Base-by-base conservation (phyloP, 129 eudicot genomes). In the Daucus carota region DNA sequence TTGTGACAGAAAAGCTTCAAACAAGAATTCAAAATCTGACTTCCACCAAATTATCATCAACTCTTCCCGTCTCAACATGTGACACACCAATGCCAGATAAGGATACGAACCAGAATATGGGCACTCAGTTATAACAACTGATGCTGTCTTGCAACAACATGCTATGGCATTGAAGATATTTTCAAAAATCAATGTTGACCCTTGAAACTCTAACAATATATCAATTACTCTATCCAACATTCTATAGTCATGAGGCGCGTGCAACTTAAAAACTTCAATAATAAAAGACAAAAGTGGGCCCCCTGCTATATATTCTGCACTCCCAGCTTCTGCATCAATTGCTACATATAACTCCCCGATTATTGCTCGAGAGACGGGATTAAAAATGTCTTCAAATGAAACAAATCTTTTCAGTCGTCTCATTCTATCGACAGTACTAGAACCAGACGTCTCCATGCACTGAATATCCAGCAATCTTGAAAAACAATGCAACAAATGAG, bases 61-160 rank as follows among this genome's bases (percentile, higher is more conserved):
- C 31, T 85, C 91, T 68, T 92, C 89, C 66, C 99, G 87, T 79
- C 99, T 81, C 63, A 95, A 70, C 81, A 95, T 79, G 76, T 92
- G 94, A 74, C 97, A 88, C 60, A 88, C 89, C 84, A 95, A 71
- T 26, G 96, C 96, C 73, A 95, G 95, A 86, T 92, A 89, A 5
- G 88, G 83, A 79, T 95, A 95, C 28, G 99, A 85, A 34, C 99
- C 99, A 50, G 99, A 87, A 85, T 92, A 89, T n/a, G 99, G 99
- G 78, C 97, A 87, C 36, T 95, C 99, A 48, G 92, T 85, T 38
- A 92, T 81, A 48, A 86, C 78, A 72, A 92, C 48, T 29, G 90
- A 73, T 46, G 96, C 87, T 65, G 97, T 88, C 78, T 88, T 95
- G 80, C 99, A 95, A 54, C 83, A 73, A 76, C 80, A 89, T 24